Conservation (phyloP, 1,284 basidiomycete species). For the Rhodofomes roseus region DNA sequence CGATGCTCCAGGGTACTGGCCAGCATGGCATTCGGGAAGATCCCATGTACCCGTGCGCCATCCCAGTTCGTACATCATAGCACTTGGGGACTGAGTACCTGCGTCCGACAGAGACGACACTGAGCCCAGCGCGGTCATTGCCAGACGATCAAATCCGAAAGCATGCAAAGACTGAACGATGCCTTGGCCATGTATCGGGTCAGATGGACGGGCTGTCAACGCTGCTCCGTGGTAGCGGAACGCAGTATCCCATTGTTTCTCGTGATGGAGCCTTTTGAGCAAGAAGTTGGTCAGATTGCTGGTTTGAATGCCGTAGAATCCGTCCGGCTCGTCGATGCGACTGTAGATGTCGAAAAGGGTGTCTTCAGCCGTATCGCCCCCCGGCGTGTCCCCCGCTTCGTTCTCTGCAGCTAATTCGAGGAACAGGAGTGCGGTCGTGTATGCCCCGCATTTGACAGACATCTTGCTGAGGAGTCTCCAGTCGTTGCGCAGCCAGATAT, state of each 20-base stretch:
- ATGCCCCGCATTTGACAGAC: constrained; percentile 77
- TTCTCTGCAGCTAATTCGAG: constrained; percentile 78
- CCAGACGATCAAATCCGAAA: constrained; percentile 85
- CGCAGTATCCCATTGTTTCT: constrained; percentile 88
- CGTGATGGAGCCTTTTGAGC: constrained; percentile 85
- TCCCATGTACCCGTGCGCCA: constrained; percentile 95
- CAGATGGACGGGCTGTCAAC: constrained; percentile 55
- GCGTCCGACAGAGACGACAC: constrained; percentile 31
- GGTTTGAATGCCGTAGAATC: constrained; percentile 92
- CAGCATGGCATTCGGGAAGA: constrained; percentile 58
- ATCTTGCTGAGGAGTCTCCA: constrained; percentile 69
- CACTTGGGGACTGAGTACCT: constrained; percentile 35
- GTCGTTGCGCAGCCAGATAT: constrained; percentile 85
- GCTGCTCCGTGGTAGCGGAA: constrained; percentile 88
- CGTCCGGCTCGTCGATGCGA: constrained; percentile 95
- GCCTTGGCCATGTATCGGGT: constrained; percentile 44
- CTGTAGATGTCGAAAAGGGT: constrained; percentile 90
- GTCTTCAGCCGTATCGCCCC: constrained; percentile 43
- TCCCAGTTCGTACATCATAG: constrained; percentile 73
- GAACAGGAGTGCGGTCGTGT: constrained; percentile 87
- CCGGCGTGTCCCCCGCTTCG: constrained; percentile 20
- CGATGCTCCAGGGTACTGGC: constrained; percentile 48
- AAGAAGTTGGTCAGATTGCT: constrained; percentile 74
- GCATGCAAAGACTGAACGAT: constrained; percentile 77
- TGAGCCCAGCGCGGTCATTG: constrained; percentile 56